Conservation (phyloP, 2,329 filamentous ascomycete species). For the Xylariaceae sp. region DNA sequence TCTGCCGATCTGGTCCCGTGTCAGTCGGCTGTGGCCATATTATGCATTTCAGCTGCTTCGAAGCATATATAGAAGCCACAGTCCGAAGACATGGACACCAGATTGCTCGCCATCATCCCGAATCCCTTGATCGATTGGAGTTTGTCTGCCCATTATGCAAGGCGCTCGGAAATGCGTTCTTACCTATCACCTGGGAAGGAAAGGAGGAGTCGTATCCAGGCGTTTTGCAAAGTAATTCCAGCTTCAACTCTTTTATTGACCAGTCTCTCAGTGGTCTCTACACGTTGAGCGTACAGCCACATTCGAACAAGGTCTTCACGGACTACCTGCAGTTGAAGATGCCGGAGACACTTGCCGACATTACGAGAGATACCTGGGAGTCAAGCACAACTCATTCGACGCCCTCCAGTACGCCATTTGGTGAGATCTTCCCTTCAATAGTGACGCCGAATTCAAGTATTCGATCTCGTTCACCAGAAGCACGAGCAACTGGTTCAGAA, state of each 20-base stretch:
- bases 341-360: conserved; percentile 38
- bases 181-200: conserved; percentile 93
- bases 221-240: conserved; percentile 52
- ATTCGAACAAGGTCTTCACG: conserved; percentile 36
- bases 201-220: conserved; percentile 80
- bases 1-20: conserved; percentile 68
- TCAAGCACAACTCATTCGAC: conserved; percentile 28
- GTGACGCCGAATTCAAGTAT: conserved; percentile 35
- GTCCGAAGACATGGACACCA: conserved; percentile 81
- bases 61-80: conserved; percentile 82
- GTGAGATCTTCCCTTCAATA: conserved; percentile 38
- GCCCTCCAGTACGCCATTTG: conserved; percentile 38
- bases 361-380: conserved; percentile 40
- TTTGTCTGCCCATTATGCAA: conserved; percentile 98
- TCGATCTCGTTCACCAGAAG: conserved; percentile 33
- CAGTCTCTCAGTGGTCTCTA: conserved; percentile 43
- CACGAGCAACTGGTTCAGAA: conserved; percentile 42
- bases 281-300: conserved; percentile 22
- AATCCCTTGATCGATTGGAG: conserved; percentile 71
- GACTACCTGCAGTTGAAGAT: conserved; percentile 37
- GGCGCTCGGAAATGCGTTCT: conserved; percentile 87
- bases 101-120: conserved; percentile 90
- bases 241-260: conserved; percentile 66
- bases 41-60: conserved; percentile 97
- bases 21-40: conserved; percentile 93